Percentiles rank a stretch among this genome's conserved stretches.
These are phyloP conservation scores for Exophiala lecanii-corni DNA, from an alignment of 2,329 filamentous ascomycete species.

Conservation along the genomic window DNA sequence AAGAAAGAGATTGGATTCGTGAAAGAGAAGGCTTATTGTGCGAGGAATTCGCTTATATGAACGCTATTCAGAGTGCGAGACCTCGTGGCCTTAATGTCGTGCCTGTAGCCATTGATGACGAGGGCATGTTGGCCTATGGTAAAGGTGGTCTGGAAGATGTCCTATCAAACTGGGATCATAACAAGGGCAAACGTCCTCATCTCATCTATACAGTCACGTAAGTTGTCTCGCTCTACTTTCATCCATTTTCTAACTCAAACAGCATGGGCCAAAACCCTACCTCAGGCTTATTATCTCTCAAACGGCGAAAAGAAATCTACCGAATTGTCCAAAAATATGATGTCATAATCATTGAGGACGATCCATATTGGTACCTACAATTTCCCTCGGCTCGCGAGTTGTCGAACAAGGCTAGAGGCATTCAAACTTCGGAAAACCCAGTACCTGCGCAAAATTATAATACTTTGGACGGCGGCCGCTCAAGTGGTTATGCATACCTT, in stretches of 20 bases:
- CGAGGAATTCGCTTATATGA: slow-evolving; percentile 78
- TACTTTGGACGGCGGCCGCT: slow-evolving; percentile 39
- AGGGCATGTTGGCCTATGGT: slow-evolving; percentile 73
- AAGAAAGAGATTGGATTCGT: slow-evolving; percentile 60
- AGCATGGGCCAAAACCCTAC: slow-evolving; percentile 90
- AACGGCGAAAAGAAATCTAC: slow-evolving; percentile 74
- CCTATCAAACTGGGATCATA: slow-evolving; percentile 74
- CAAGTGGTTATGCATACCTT: slow-evolving; percentile 69
- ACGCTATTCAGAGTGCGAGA: slow-evolving; percentile 61
- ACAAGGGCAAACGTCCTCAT: slow-evolving; percentile 70
- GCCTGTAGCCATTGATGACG: slow-evolving; percentile 68
- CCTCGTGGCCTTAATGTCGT: slow-evolving; percentile 70
- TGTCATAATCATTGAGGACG: slow-evolving; percentile 86
- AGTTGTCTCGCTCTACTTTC: slow-evolving; percentile 36
- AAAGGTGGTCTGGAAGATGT: slow-evolving; percentile 72
- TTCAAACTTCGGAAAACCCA: slow-evolving; percentile 30
- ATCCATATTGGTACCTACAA: slow-evolving; percentile 94
- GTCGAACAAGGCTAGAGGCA: slow-evolving; percentile 29
- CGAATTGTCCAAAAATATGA: slow-evolving; percentile 76
- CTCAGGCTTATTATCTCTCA: slow-evolving; percentile 66
- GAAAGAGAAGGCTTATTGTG: slow-evolving; percentile 73
- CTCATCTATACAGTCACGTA: slow-evolving; percentile 86
- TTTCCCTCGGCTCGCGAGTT: slow-evolving; percentile 64
- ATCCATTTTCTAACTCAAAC: slow-evolving; percentile 18
- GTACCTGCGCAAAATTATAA: slow-evolving; percentile 34